Conservation (phyloP, 176 grass and related monocot genomes). For the Oryza glaberrima region DNA sequence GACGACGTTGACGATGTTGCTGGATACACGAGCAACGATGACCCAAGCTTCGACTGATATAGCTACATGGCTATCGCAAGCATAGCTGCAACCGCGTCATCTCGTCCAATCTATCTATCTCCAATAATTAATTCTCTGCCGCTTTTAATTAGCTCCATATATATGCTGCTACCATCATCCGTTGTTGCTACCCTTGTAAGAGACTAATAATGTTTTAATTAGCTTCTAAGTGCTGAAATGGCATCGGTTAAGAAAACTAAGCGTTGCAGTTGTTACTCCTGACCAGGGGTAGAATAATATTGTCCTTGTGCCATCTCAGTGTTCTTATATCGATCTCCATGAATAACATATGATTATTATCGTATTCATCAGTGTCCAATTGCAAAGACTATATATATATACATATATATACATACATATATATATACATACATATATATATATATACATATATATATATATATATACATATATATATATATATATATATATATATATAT, state of each 20-base stretch:
- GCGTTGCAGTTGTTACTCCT: not conserved
- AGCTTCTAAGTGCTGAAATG: not conserved
- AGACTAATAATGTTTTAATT: not conserved
- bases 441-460: too few species aligned
- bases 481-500: too few species aligned
- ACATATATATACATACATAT: too few species aligned
- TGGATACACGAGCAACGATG: not conserved
- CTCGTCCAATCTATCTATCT: not conserved
- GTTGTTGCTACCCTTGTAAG: not conserved
- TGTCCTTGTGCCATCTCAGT: not conserved
- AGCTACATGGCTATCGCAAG: not conserved
- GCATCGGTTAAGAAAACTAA: not conserved
- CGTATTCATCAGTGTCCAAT: not conserved
- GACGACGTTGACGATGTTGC: not conserved
- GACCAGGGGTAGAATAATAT: not conserved
- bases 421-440: too few species aligned
- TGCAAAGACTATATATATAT: too few species aligned
- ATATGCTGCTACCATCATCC: not conserved
- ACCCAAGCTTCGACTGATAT: not conserved
- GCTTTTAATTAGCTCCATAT: not conserved
- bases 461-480: too few species aligned
- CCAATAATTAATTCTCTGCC: not conserved
- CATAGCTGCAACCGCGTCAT: not conserved
- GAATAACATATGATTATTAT: not conserved
- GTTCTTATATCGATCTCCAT: not conserved